Conservation (phyloP, 2,329 filamentous ascomycete species). For the Kalmusia sp. region DNA sequence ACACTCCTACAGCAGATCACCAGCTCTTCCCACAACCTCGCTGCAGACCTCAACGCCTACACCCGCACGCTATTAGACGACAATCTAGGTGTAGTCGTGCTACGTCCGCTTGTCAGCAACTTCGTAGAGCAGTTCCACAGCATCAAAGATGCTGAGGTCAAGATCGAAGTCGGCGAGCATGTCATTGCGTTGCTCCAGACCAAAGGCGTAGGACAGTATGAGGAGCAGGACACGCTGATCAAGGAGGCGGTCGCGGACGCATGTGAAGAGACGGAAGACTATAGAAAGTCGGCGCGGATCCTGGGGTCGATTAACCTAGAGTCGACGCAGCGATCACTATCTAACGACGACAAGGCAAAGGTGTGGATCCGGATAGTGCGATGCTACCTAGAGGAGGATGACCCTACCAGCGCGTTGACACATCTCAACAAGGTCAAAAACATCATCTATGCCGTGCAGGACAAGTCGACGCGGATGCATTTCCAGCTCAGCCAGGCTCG, state of each 20-base stretch:
- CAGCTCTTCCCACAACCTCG: conserved; percentile 54
- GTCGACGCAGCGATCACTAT: conserved; percentile 82
- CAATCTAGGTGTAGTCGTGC: conserved; percentile 76
- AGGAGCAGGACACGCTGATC: conserved; percentile 82
- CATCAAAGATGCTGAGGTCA: conserved; percentile 68
- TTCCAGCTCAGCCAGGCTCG: conserved; percentile 92
- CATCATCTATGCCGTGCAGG: conserved; percentile 78
- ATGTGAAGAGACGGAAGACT: conserved; percentile 84
- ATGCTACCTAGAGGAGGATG: conserved; percentile 92
- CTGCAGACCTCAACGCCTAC: conserved; percentile 71
- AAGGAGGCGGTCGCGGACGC: conserved; percentile 83
- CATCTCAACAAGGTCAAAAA: conserved; percentile 97
- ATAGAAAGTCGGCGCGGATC: conserved; percentile 75
- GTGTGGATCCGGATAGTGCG: conserved; percentile 95
- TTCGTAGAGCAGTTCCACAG: conserved; percentile 70
- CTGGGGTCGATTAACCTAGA: conserved; percentile 89
- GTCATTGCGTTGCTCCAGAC: conserved; percentile 72
- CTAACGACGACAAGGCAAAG: conserved; percentile 79
- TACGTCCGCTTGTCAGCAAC: conserved; percentile 71
- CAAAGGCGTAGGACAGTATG: conserved; percentile 72
- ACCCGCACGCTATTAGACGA: conserved; percentile 72
- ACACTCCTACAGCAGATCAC: conserved; percentile 65
- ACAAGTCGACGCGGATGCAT: conserved; percentile 78
- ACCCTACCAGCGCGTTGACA: conserved; percentile 81
- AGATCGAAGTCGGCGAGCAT: conserved; percentile 77